phyloP scores from a whole-genome alignment of 2,329 filamentous ascomycete species.

The Phaeosphaeria sp. region DNA sequence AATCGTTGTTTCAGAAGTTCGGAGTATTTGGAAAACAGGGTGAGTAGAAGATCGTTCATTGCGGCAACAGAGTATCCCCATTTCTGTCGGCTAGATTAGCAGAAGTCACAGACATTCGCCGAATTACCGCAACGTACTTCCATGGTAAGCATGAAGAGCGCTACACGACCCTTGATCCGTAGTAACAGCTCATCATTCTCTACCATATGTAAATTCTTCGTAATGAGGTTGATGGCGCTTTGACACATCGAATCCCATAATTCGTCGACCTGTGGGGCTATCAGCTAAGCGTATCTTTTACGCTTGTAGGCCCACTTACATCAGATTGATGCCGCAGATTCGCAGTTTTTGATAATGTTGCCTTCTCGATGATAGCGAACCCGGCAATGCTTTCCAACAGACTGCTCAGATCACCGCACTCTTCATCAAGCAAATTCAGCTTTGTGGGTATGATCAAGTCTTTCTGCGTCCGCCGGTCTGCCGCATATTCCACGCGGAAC shows the following conservation, averaged over 20 bases:
- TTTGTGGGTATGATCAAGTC: constrained; percentile 82
- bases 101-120: background rate
- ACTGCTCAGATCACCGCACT: constrained; percentile 85
- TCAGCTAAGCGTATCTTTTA: background rate
- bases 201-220: constrained; percentile 78
- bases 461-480: constrained; percentile 87
- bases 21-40: constrained; percentile 91
- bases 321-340: constrained; percentile 82
- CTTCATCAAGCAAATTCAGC: constrained; percentile 79
- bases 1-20: constrained; percentile 89
- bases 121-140: constrained; percentile 64
- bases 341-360: constrained; percentile 85
- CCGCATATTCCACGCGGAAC: constrained; percentile 90
- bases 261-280: constrained; percentile 76
- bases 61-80: constrained; percentile 87
- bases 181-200: constrained; percentile 86
- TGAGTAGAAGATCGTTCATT: constrained; percentile 85
- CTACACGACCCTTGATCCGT: constrained; percentile 93
- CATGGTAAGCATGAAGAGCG: constrained; percentile 98
- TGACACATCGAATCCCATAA: constrained; percentile 99
- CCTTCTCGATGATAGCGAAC: constrained; percentile 95
- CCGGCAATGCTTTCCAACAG: constrained; percentile 92
- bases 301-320: constrained; percentile 57
- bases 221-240: constrained; percentile 80
- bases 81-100: constrained; percentile 59